phyloP scores from a whole-genome alignment of 441 rosid species.

The Manihot esculenta region DNA sequence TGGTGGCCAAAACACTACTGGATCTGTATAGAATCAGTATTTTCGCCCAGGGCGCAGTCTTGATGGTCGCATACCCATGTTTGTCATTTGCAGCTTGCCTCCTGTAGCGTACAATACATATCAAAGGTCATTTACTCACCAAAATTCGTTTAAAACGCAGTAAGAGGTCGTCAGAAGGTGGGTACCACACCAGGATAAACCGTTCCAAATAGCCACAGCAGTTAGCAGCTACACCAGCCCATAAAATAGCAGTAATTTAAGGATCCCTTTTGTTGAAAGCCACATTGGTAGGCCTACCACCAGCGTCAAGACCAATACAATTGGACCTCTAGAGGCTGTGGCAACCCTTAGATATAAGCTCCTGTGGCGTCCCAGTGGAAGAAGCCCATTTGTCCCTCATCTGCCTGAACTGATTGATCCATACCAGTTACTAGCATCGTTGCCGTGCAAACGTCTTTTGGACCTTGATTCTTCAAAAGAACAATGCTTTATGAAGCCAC shows the following conservation, averaged over 20 bases:
- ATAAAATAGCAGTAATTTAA: conserved; percentile 47
- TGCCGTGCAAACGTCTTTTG: no score
- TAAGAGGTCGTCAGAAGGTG: neutral
- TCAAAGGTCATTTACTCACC: no score
- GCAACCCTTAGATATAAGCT: conserved; percentile 55
- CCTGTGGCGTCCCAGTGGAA: conserved; percentile 37
- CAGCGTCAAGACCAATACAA: conserved; percentile 60
- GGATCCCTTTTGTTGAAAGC: conserved; percentile 57
- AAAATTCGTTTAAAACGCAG: no score
- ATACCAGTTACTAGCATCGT: conserved; percentile 80
- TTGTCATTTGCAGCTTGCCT: conserved; percentile 82
- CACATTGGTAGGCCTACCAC: conserved; percentile 73
- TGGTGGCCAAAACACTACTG: conserved; percentile 80
- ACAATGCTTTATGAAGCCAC: no score
- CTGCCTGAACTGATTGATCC: conserved; percentile 82
- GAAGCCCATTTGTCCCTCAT: conserved; percentile 56
- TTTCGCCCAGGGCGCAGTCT: conserved; percentile 82
- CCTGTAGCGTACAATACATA: conserved; percentile 36
- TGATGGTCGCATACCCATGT: conserved; percentile 71
- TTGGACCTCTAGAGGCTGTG: conserved; percentile 57
- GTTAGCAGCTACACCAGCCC: conserved; percentile 92
- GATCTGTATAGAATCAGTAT: conserved; percentile 73
- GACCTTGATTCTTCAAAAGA: no score
- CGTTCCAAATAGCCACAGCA: conserved; percentile 54
- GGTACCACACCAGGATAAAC: conserved; percentile 52